These are phyloP conservation scores for Kodamaea kaohsiungensis DNA, from an alignment of 805 yeast species.

Conservation along the genomic window DNA sequence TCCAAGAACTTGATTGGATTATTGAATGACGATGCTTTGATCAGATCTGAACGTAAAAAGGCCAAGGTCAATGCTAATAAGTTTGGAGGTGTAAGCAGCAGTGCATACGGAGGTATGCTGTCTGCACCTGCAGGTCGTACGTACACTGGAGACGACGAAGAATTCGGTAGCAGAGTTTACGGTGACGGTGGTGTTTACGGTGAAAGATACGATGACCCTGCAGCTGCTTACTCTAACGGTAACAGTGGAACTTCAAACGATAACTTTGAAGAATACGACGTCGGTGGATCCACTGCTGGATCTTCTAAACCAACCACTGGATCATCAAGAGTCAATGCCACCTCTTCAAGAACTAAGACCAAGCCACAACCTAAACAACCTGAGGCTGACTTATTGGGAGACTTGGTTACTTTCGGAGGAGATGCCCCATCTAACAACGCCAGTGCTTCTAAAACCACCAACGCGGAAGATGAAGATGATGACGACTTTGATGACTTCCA, in stretches of 20 bases:
- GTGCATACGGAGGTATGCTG: constrained; percentile 52
- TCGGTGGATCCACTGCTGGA: constrained; percentile 32
- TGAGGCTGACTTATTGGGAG: constrained; percentile 51
- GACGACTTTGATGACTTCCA: constrained; percentile 85
- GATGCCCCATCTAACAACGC: constrained; percentile 38
- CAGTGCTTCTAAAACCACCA: constrained; percentile 20
- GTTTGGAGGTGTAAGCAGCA: constrained; percentile 71
- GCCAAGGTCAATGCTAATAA: constrained; percentile 85
- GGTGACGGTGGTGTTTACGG: constrained; percentile 77
- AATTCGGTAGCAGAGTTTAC: constrained; percentile 53
- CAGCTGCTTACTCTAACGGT: constrained; percentile 41
- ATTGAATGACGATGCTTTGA: constrained; percentile 71
- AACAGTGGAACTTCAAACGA: constrained; percentile 36
- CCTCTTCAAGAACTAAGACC: constrained; percentile 29
- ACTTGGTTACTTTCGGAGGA: constrained; percentile 26
- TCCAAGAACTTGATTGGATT: constrained; percentile 73
- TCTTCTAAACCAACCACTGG: constrained; percentile 37
- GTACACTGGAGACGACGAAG: constrained; percentile 48
- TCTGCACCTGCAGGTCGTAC: constrained; percentile 31
- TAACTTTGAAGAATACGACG: constrained; percentile 64
- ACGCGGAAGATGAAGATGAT: constrained; percentile 47
- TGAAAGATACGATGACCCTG: constrained; percentile 60
- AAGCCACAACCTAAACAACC: constrained; percentile 22
- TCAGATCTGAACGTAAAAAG: constrained; percentile 84
- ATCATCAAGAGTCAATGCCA: constrained; percentile 36